Base-by-base conservation (phyloP, 1,284 basidiomycete genomes). In the Ganoderma lingzhi region DNA sequence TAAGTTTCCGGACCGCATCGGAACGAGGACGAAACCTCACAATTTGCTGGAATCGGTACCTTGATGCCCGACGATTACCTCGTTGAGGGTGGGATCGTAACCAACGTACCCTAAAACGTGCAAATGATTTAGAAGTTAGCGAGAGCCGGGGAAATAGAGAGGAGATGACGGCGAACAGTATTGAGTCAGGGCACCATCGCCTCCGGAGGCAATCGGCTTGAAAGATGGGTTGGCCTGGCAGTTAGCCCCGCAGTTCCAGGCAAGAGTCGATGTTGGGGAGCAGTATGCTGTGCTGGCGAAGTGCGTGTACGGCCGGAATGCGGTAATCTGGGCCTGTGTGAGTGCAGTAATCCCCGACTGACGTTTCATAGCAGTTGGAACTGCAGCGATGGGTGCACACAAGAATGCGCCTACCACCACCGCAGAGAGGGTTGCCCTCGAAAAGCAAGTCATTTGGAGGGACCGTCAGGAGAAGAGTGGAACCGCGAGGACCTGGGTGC, bases 171-270 rank as follows among this genome's bases (percentile, higher is more conserved):
- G 75, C 83, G 77, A 66, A 85, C 84, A 87, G 64, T 79, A 89
- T 74, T 90, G 90, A 0, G 84, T 78, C 6, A 61, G 62, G 12
- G 73, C 70, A 1, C 89, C 89, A 71, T 92, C 85, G 1, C 90
- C 91, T 37, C 91, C 91, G 0, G 89, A 84, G 19, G 89, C 90
- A 4, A 88, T 78, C 1, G 89, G 87, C 19, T 83, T 56, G 75
- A 92, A 92, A 6, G 76, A 80, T 1, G 87, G 74, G 73, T 89
- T 90, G 6, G 84, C 85, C 37, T 85, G 68, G 75, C 79, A 82
- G 69, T 78, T 78, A 42, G 79, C 75, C 32, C 81, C 82, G 68
- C 83, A 84, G 30, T 66, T 71, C 83, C 83, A 84, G 5, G 72
- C 71, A 19, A 76, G 64, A 8, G 81, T 82, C 32, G 71, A 64